Evolutionary conservation across 176 grass and related monocot genomes (phyloP).

Genomic region (Cenchrus fungigraminus): DNA sequence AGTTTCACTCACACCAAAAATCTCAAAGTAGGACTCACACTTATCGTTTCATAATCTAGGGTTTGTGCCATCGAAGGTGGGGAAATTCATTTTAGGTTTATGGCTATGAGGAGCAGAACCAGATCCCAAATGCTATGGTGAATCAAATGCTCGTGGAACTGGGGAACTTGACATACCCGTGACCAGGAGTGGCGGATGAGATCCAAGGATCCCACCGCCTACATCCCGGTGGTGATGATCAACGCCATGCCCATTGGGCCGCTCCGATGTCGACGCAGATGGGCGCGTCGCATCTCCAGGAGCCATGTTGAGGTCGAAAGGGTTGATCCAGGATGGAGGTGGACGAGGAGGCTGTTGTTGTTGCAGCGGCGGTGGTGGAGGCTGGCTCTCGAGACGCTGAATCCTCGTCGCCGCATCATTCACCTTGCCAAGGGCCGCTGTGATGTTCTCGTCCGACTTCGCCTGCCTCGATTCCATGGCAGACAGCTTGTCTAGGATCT

Average conservation of each 20-base stretch:
- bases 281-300: no score
- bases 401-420: no score
- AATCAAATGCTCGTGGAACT: no score
- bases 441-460: no score
- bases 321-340: no score
- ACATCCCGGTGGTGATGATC: neutral
- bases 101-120: fast-evolving
- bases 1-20: neutral
- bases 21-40: neutral
- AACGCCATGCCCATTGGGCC: neutral
- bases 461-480: no score
- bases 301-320: neutral
- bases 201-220: neutral
- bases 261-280: neutral
- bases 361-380: no score
- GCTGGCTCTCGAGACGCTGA: no score
- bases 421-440: no score
- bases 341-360: no score
- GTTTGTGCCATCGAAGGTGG: neutral
- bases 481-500: no score
- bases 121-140: no score
- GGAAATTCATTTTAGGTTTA: neutral
- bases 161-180: neutral
- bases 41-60: neutral
- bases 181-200: neutral